These are phyloP conservation scores for Entomortierella chlamydospora DNA, from an alignment of 192 early-diverging fungal species.

Conservation along the genomic window DNA sequence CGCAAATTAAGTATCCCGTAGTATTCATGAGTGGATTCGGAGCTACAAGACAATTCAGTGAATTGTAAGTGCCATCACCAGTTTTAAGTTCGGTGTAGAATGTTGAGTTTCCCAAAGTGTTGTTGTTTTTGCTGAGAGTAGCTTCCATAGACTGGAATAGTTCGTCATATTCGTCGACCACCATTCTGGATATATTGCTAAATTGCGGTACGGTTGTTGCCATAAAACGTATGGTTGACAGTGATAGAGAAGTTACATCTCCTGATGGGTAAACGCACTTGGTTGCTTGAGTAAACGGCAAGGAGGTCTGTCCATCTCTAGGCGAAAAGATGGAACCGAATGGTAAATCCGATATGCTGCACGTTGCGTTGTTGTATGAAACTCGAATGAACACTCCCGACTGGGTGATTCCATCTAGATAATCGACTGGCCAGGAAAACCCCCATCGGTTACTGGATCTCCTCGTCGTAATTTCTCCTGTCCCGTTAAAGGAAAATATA, in stretches of 20 bases:
- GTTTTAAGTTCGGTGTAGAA: background rate
- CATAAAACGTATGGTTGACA: background rate
- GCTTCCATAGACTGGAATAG: slow-evolving; percentile 9
- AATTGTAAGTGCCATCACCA: background rate
- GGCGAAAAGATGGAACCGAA: background rate
- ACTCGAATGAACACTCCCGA: background rate
- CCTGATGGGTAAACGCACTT: slow-evolving; percentile 3
- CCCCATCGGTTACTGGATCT: background rate
- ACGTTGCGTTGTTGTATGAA: background rate
- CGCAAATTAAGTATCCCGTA: background rate
- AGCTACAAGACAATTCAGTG: background rate
- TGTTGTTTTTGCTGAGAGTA: background rate
- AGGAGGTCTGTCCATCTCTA: background rate
- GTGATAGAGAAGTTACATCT: background rate
- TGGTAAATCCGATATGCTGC: background rate
- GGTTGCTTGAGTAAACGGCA: background rate
- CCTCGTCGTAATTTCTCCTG: too few species aligned
- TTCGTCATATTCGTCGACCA: slow-evolving; percentile 7
- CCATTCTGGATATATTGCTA: background rate
- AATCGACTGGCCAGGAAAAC: background rate
- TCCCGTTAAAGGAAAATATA: too few species aligned
- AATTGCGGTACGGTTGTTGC: background rate
- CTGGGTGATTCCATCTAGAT: background rate
- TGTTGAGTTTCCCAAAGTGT: background rate
- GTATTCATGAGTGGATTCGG: too few species aligned